A percentile compares a stretch with the other conserved stretches of the same genome.
Conservation (phyloP, 208 protist species). For the Leishmania mexicana region DNA sequence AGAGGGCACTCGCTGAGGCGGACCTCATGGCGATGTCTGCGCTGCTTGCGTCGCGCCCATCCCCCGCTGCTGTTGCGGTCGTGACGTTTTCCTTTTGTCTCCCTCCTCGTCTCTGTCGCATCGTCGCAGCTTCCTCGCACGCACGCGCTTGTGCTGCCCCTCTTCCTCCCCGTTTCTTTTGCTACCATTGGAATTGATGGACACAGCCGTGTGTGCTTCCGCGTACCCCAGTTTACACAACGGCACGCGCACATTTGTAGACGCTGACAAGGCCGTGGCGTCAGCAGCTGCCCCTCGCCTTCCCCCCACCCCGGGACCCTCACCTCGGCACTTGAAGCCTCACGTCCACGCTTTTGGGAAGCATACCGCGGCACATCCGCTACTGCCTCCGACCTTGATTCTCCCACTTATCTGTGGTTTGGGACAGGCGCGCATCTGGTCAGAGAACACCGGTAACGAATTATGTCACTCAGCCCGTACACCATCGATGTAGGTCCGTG, state of each 20-base stretch:
- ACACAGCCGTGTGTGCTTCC: not conserved
- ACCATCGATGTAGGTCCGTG: slow-evolving; percentile 67
- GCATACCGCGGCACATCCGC: not conserved
- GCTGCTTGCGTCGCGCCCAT: not conserved
- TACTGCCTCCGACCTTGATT: not conserved
- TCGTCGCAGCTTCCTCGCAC: not conserved
- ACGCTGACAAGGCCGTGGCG: not conserved
- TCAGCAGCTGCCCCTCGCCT: not conserved
- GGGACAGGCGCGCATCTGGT: not conserved
- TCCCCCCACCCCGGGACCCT: not conserved
- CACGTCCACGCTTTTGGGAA: not conserved
- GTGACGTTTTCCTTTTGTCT: not conserved
- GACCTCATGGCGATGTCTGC: not conserved
- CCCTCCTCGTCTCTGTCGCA: not conserved
- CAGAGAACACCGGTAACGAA: not conserved
- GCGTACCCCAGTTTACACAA: not conserved
- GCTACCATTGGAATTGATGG: not conserved
- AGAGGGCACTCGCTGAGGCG: not conserved
- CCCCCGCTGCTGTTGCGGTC: not conserved
- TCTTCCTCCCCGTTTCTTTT: not conserved
- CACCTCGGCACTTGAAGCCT: not conserved
- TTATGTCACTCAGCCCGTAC: slow-evolving; percentile 47
- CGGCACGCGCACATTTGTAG: not conserved
- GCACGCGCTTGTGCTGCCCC: not conserved
- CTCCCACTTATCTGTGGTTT: not conserved